Evolutionary conservation across 257 asterid genomes (phyloP).

Genomic region (Plectranthus barbatus): DNA sequence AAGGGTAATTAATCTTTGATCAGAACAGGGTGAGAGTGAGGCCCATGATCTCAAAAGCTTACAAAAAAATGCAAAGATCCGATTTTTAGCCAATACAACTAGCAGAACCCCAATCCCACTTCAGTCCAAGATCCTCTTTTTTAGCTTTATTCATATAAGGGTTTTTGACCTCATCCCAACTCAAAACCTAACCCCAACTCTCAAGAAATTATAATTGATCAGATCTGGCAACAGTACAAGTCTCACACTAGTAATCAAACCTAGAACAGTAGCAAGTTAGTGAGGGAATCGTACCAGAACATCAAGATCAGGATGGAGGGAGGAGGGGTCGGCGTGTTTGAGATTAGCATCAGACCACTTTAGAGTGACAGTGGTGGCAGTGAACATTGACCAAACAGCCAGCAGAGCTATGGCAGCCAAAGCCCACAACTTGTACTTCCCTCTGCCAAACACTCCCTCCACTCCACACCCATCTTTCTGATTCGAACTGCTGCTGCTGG

Average conservation of each 20-base stretch:
- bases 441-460: conserved; percentile 57
- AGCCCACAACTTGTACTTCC: conserved; percentile 89
- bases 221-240: conserved; percentile 17
- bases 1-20: neutral
- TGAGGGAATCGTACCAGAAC: conserved; percentile 47
- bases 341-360: conserved; percentile 69
- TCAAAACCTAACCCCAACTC: neutral
- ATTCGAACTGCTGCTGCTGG: conserved; percentile 17
- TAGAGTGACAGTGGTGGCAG: conserved; percentile 80
- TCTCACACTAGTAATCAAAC: neutral
- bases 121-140: neutral
- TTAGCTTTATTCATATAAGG: neutral
- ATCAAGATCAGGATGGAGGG: conserved; percentile 64
- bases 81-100: neutral
- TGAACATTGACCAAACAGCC: conserved; percentile 92
- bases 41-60: conserved; percentile 1
- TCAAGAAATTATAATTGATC: neutral
- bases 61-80: neutral
- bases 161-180: neutral
- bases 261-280: neutral
- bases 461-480: conserved; percentile 50
- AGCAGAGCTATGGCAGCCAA: conserved; percentile 63
- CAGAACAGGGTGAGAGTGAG: neutral
- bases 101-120: neutral
- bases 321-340: conserved; percentile 36